Conservation (phyloP, 495 filamentous ascomycete genomes). For the Oidiodendron maius region DNA sequence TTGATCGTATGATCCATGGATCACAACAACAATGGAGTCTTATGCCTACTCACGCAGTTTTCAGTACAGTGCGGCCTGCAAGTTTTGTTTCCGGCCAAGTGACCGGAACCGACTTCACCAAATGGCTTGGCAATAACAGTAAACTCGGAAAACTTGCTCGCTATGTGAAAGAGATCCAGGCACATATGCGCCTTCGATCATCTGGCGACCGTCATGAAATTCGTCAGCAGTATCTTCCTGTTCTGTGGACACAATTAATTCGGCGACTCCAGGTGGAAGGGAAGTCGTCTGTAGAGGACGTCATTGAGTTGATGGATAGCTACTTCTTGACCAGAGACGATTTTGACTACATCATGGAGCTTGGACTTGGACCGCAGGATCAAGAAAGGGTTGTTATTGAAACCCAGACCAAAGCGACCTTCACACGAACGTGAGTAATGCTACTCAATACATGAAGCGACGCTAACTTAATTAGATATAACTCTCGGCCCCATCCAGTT, state of each 20-base stretch:
- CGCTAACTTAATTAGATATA: constrained; percentile 58
- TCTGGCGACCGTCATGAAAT: constrained; percentile 94
- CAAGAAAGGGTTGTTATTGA: constrained; percentile 71
- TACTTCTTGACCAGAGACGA: constrained; percentile 97
- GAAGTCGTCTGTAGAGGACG: constrained; percentile 64
- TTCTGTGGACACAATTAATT: constrained; percentile 80
- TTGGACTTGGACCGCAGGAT: constrained; percentile 81
- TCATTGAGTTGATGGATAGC: constrained; percentile 75
- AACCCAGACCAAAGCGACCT: constrained; percentile 76
- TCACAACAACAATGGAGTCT: constrained; percentile 96
- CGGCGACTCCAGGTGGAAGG: constrained; percentile 64
- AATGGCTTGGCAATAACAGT: constrained; percentile 93
- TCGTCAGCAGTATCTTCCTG: constrained; percentile 86
- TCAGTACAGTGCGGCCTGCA: constrained; percentile 90
- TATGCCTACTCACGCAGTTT: constrained; percentile 96
- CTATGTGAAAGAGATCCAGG: constrained; percentile 89
- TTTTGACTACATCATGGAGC: constrained; percentile 85
- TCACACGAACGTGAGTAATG: constrained; percentile 68
- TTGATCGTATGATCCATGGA: constrained; percentile 97
- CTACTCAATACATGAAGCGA: not conserved
- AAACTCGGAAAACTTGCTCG: constrained; percentile 80
- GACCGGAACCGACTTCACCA: constrained; percentile 63
- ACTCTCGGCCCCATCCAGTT: constrained; percentile 76
- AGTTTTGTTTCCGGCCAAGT: constrained; percentile 75
- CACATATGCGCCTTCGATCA: constrained; percentile 88